A percentile compares a stretch with the other conserved stretches of the same genome.
phyloP scores from a whole-genome alignment of 345 rosid species.

The Eucalyptus victrix region DNA sequence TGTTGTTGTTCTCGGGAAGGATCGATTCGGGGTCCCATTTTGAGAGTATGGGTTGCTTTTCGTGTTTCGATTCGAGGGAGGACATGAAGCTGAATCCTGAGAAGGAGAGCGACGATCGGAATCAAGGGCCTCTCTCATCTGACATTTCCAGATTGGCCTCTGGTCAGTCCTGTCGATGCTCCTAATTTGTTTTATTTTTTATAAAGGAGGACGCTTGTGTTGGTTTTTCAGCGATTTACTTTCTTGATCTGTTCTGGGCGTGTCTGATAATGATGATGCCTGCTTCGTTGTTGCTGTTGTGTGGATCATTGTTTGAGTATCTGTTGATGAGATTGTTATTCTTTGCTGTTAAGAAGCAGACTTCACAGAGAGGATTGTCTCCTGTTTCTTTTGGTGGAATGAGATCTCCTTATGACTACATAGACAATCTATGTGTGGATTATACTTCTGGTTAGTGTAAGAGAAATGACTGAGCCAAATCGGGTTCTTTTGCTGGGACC shows the following conservation, averaged over 20 bases:
- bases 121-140: slow-evolving; percentile 34
- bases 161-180: slow-evolving; percentile 23
- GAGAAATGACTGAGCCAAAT: neutral
- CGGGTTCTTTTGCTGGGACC: neutral
- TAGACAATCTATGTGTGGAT: neutral
- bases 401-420: slow-evolving; percentile 3
- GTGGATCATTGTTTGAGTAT: neutral
- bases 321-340: neutral
- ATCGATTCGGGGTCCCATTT: slow-evolving; percentile 1
- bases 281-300: neutral
- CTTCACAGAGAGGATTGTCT: neutral
- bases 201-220: too few species aligned
- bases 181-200: neutral
- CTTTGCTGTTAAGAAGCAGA: neutral
- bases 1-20: neutral
- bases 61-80: slow-evolving; percentile 86
- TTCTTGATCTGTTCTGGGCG: slow-evolving; percentile 38
- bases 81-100: slow-evolving; percentile 65
- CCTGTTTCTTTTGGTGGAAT: neutral
- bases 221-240: neutral
- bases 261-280: neutral
- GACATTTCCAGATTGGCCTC: slow-evolving; percentile 63
- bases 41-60: slow-evolving; percentile 78
- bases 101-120: slow-evolving; percentile 40
- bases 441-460: neutral